Evolutionary conservation across 306 rosid species (phyloP).

Genomic region (Dalbergia cultrata): DNA sequence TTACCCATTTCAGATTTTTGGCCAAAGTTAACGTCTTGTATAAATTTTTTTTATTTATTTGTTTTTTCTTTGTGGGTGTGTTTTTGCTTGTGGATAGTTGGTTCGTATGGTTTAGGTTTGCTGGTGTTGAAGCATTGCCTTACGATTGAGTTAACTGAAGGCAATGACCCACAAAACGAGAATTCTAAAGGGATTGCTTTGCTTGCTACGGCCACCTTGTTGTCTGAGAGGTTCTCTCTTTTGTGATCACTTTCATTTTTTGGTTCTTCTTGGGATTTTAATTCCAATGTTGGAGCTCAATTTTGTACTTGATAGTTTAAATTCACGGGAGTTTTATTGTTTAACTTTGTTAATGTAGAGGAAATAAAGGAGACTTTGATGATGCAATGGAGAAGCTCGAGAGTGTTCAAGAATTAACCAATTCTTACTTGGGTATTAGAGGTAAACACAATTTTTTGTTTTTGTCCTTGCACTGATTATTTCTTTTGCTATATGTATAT

Average conservation of each 20-base stretch:
- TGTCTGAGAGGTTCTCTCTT: slow-evolving; percentile 73
- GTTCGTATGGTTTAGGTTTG: slow-evolving; percentile 72
- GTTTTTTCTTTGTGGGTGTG: not conserved
- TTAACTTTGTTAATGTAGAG: slow-evolving; percentile 46
- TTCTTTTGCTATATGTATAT: not conserved
- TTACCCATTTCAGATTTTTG: slow-evolving; percentile 29
- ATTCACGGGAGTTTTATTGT: slow-evolving; percentile 11
- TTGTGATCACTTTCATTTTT: slow-evolving; percentile 9
- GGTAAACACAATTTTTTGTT: slow-evolving; percentile 55
- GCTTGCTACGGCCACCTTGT: slow-evolving; percentile 79
- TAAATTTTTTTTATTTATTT: not conserved
- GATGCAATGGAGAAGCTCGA: slow-evolving; percentile 80
- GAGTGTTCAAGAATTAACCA: slow-evolving; percentile 62
- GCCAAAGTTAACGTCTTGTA: slow-evolving; percentile 21
- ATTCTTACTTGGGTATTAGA: slow-evolving; percentile 70
- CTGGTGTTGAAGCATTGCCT: slow-evolving; percentile 83
- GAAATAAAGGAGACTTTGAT: slow-evolving; percentile 52
- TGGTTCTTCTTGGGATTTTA: not conserved
- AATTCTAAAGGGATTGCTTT: slow-evolving; percentile 75
- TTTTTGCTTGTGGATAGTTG: slow-evolving; percentile 57
- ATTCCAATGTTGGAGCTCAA: slow-evolving; percentile 2
- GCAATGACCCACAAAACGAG: slow-evolving; percentile 54
- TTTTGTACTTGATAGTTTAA: slow-evolving; percentile 26
- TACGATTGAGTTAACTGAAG: slow-evolving; percentile 63
- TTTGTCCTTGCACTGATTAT: not conserved